Evolutionary conservation across 495 filamentous ascomycete species (phyloP).

Genomic region (Clavariopsis aquatica): DNA sequence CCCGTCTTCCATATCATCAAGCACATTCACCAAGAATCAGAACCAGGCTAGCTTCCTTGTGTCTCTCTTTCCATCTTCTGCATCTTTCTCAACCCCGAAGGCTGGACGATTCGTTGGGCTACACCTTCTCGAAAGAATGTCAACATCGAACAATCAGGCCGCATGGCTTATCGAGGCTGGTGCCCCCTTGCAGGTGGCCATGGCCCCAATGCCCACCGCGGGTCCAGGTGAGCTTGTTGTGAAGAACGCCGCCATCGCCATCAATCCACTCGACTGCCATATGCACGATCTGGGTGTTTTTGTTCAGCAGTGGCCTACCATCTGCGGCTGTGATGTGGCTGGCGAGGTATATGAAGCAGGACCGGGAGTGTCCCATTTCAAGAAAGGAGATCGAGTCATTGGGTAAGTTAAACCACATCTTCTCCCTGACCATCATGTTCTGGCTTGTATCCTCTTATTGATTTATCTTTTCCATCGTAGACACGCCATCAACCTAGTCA

Average conservation of each 20-base stretch:
- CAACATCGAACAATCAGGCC: constrained; percentile 46
- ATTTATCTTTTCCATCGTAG: no score
- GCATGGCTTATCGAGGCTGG: constrained; percentile 46
- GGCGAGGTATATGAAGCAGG: constrained; percentile 49
- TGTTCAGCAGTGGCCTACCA: constrained; percentile 41
- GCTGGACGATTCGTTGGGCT: no score
- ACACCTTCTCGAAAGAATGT: constrained; percentile 16
- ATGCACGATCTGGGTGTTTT: constrained; percentile 41
- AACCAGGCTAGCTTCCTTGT: background rate
- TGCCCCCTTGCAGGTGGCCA: constrained; percentile 43
- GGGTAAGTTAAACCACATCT: constrained; percentile 35
- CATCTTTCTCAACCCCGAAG: no score
- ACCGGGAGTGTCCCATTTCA: constrained; percentile 42
- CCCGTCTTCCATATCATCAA: background rate
- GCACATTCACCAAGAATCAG: background rate
- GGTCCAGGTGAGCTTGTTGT: constrained; percentile 46
- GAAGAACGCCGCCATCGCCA: constrained; percentile 48
- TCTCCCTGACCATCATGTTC: no score
- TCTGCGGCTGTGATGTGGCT: constrained; percentile 50
- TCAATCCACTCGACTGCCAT: constrained; percentile 47
- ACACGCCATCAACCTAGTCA: constrained; percentile 53
- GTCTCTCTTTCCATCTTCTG: background rate
- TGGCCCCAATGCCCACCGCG: constrained; percentile 44
- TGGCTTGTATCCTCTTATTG: no score
- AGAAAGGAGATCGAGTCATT: constrained; percentile 50